Conservation (phyloP, 345 rosid genomes). For the Physaria fendleri region DNA sequence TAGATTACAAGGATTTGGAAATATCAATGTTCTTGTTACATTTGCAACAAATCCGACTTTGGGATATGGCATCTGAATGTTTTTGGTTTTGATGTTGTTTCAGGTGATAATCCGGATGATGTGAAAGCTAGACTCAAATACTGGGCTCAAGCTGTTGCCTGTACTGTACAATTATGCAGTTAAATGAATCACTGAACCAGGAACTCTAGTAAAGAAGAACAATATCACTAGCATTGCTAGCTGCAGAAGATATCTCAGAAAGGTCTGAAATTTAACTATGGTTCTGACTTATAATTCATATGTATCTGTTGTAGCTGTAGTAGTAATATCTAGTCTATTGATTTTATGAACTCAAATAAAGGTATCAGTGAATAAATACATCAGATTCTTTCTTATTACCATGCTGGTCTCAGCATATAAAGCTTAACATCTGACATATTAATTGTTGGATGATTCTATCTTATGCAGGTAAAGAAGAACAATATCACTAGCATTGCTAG, state of each 20-base stretch:
- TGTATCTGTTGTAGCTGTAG: constrained; percentile 8
- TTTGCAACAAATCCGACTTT: neutral
- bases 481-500: neutral
- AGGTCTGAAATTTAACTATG: constrained; percentile 19
- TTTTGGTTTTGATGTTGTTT: neutral
- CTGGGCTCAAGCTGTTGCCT: constrained; percentile 98
- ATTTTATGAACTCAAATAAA: constrained; percentile 4
- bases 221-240: neutral
- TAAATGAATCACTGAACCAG: constrained; percentile 28
- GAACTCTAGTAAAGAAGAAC: neutral
- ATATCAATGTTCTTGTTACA: neutral
- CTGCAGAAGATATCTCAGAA: neutral
- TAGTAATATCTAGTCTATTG: constrained; percentile 16
- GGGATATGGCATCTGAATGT: neutral
- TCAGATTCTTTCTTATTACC: constrained; percentile 3
- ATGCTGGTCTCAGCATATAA: neutral
- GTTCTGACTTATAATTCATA: constrained; percentile 1
- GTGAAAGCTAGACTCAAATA: constrained; percentile 91
- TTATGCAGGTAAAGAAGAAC: constrained; percentile 44
- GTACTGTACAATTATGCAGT: constrained; percentile 81
- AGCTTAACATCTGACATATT: too few relatives aligned
- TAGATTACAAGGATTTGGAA: neutral
- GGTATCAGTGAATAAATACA: constrained; percentile 1
- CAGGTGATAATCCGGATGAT: constrained; percentile 95
- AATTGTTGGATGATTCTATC: too few relatives aligned